These are phyloP conservation scores for Penicillium desertorum DNA, from an alignment of 495 filamentous ascomycete genomes.

Conservation along the genomic window DNA sequence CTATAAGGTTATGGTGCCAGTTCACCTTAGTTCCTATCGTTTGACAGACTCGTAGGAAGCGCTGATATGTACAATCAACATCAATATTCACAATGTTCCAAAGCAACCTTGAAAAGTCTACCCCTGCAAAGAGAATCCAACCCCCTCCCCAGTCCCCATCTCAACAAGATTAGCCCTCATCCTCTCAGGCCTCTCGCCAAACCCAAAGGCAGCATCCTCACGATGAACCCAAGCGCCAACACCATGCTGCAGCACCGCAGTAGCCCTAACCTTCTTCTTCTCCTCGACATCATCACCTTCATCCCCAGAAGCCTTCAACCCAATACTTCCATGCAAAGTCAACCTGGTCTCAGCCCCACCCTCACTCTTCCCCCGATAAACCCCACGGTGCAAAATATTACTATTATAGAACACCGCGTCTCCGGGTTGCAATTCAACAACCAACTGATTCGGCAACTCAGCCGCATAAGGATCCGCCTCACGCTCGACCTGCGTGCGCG, in stretches of 20 bases:
- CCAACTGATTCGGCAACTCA: slow-evolving; percentile 57
- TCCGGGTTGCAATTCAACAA: slow-evolving; percentile 64
- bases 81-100: slow-evolving; percentile 1
- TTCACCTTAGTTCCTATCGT: too few species aligned
- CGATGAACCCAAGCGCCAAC: slow-evolving; percentile 70
- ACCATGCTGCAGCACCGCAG: slow-evolving; percentile 84
- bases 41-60: too few species aligned
- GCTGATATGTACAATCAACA: not conserved
- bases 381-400: slow-evolving; percentile 79
- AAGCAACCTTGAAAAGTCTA: slow-evolving; percentile 18
- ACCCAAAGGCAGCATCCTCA: slow-evolving; percentile 52
- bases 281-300: slow-evolving; percentile 24
- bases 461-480: slow-evolving; percentile 57
- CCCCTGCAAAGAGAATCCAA: slow-evolving; percentile 56
- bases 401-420: slow-evolving; percentile 86
- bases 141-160: slow-evolving; percentile 58
- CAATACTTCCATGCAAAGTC: slow-evolving; percentile 82
- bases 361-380: slow-evolving; percentile 55
- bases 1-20: too few species aligned
- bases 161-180: slow-evolving; percentile 56
- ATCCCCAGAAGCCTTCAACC: slow-evolving; percentile 52
- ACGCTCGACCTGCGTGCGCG: slow-evolving; percentile 64
- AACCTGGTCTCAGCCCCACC: slow-evolving; percentile 57
- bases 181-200: slow-evolving; percentile 51
- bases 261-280: slow-evolving; percentile 55